Evolutionary conservation across 2,329 filamentous ascomycete species (phyloP).

Genomic region (Epichloe gansuensis): DNA sequence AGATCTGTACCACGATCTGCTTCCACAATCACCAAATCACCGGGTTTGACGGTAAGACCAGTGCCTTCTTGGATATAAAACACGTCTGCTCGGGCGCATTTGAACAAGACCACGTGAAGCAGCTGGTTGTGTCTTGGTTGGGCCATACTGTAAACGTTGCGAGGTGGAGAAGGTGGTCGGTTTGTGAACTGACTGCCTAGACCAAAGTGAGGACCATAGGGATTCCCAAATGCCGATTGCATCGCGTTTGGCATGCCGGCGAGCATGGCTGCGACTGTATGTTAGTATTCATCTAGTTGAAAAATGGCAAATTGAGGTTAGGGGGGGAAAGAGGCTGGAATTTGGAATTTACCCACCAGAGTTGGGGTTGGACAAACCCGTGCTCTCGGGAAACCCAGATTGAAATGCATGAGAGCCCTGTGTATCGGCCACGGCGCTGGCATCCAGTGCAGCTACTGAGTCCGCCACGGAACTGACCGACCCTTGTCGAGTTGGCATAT

Average conservation of each 20-base stretch:
- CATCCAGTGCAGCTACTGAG: slow-evolving; percentile 33
- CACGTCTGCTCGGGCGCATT: slow-evolving; percentile 86
- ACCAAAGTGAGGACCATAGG: slow-evolving; percentile 35
- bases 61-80: slow-evolving; percentile 97
- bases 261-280: slow-evolving; percentile 12
- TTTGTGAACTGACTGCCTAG: slow-evolving; percentile 18
- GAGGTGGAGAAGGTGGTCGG: slow-evolving; percentile 46
- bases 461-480: slow-evolving; percentile 50
- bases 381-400: slow-evolving; percentile 26
- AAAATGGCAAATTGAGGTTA: neutral
- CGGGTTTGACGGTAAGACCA: slow-evolving; percentile 76
- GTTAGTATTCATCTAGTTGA: neutral
- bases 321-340: neutral
- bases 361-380: slow-evolving; percentile 23
- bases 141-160: slow-evolving; percentile 46
- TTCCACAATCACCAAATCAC: slow-evolving; percentile 93
- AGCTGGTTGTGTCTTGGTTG: slow-evolving; percentile 54
- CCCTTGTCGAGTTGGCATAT: slow-evolving; percentile 49
- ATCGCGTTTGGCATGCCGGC: slow-evolving; percentile 14
- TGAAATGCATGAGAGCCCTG: slow-evolving; percentile 30
- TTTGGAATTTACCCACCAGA: slow-evolving; percentile 23
- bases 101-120: slow-evolving; percentile 88
- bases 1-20: slow-evolving; percentile 93
- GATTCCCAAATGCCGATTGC: slow-evolving; percentile 19
- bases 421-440: slow-evolving; percentile 26